phyloP scores from a whole-genome alignment of 1,139 yeast species.

The Suhomyces taliae region DNA sequence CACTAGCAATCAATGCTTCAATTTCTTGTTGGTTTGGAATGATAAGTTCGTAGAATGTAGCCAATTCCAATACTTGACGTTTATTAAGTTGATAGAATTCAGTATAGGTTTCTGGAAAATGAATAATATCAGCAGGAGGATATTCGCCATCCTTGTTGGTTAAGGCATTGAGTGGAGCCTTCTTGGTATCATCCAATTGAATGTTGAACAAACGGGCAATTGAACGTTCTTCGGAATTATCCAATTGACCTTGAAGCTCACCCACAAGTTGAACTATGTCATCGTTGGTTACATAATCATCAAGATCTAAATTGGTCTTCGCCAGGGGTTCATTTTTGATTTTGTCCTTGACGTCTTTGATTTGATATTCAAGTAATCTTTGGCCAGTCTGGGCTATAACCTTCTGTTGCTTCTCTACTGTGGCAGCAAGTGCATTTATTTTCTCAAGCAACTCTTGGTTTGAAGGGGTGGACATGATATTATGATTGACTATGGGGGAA shows the following conservation, averaged over 20 bases:
- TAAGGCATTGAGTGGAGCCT: constrained; percentile 13
- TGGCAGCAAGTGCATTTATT: constrained; percentile 46
- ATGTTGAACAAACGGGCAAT: constrained; percentile 58
- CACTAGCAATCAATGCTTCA: constrained; percentile 34
- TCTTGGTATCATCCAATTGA: constrained; percentile 14
- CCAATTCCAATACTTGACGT: constrained; percentile 49
- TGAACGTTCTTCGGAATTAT: constrained; percentile 64
- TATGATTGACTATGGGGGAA: background rate
- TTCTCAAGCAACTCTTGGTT: constrained; percentile 19
- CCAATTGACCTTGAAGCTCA: constrained; percentile 86
- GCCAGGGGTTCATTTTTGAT: constrained; percentile 24
- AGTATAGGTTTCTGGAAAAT: constrained; percentile 60
- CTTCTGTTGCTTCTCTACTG: constrained; percentile 50
- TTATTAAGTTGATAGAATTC: constrained; percentile 52
- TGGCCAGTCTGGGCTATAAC: constrained; percentile 65
- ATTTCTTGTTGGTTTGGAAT: constrained; percentile 51
- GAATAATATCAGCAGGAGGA: constrained; percentile 43
- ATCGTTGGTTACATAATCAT: constrained; percentile 73
- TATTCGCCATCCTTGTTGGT: constrained; percentile 56
- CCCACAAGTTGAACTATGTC: constrained; percentile 74
- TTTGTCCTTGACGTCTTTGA: constrained; percentile 45
- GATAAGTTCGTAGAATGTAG: constrained; percentile 69
- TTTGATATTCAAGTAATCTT: constrained; percentile 68
- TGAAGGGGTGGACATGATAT: constrained; percentile 3
- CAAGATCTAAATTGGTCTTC: constrained; percentile 37